phyloP scores from a whole-genome alignment of 805 yeast species.

The Kuraishia hungarica region DNA sequence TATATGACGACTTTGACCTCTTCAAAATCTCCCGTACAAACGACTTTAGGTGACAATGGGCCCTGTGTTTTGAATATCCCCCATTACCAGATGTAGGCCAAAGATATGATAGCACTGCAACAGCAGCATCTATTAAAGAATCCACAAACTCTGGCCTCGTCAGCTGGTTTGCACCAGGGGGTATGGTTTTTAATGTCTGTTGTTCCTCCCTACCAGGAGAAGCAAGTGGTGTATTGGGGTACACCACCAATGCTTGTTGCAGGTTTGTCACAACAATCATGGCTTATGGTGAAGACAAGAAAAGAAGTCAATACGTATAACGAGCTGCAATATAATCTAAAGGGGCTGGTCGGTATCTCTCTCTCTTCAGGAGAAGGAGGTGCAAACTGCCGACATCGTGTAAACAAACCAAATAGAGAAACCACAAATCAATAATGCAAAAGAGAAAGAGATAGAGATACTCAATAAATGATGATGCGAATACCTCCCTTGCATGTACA shows the following conservation, averaged over 20 bases:
- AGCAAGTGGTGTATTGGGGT: background rate
- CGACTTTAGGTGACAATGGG: background rate
- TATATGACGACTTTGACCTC: slow-evolving; percentile 49
- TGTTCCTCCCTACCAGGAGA: background rate
- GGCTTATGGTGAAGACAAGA: background rate
- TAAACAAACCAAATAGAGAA: background rate
- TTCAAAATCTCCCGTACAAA: slow-evolving; percentile 33
- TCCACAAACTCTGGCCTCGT: slow-evolving; percentile 6
- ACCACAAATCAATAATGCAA: background rate
- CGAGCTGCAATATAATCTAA: background rate
- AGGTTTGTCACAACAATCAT: background rate
- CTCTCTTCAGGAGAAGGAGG: background rate
- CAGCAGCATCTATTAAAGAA: slow-evolving; percentile 7
- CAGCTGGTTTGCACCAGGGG: background rate
- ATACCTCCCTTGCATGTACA: no score
- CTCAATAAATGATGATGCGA: no score
- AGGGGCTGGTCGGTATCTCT: background rate
- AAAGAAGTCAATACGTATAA: background rate
- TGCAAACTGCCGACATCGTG: background rate
- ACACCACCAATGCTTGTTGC: background rate
- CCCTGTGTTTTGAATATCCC: background rate
- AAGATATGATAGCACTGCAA: slow-evolving; percentile 1
- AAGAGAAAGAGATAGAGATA: background rate
- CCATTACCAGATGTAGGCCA: slow-evolving; percentile 4
- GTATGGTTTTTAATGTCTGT: background rate